Evolutionary conservation across 345 rosid species (phyloP).

Genomic region (Fremontodendron californicum): DNA sequence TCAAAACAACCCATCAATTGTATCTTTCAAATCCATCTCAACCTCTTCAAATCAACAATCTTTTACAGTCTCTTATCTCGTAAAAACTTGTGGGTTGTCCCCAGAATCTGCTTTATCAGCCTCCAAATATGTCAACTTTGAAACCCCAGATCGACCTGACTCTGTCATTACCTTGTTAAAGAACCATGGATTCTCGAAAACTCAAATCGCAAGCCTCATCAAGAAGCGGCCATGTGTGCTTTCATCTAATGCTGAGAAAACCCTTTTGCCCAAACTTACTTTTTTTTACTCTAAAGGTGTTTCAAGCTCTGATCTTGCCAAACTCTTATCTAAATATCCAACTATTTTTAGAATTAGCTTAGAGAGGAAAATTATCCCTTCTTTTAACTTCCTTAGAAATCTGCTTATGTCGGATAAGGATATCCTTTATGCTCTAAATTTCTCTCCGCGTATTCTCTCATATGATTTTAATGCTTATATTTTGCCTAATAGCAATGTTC

Average conservation of each 20-base stretch:
- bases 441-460: not conserved
- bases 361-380: constrained; percentile 2
- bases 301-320: constrained; percentile 12
- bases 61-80: constrained; percentile 35
- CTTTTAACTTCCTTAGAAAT: not conserved
- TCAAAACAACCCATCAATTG: not conserved
- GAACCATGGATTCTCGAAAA: not conserved
- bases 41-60: constrained; percentile 1
- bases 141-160: not conserved
- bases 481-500: not conserved
- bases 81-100: constrained; percentile 30
- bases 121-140: not conserved
- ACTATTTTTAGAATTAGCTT: not conserved
- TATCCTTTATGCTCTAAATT: not conserved
- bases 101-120: not conserved
- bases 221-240: not conserved
- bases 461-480: not conserved
- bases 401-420: constrained; percentile 9
- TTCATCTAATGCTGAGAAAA: not conserved
- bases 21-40: not conserved
- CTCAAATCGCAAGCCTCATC: not conserved
- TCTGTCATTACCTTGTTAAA: not conserved
- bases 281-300: constrained; percentile 10
- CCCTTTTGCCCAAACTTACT: constrained; percentile 27
- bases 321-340: not conserved